These are phyloP conservation scores for Mortierella sp. DNA, from an alignment of 371 early-diverging fungal genomes.

Conservation along the genomic window DNA sequence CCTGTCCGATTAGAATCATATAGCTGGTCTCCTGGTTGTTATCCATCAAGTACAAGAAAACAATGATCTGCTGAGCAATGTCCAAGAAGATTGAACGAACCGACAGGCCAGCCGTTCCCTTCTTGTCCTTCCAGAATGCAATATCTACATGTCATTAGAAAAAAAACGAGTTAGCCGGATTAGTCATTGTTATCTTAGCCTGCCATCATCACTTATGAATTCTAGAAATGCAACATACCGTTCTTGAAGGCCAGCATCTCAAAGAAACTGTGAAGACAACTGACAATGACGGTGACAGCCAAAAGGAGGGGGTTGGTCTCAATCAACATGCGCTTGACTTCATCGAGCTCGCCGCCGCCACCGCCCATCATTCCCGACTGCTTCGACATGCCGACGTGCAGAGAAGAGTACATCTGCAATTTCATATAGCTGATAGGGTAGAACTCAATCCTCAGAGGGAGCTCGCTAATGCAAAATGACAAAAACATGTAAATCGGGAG, in stretches of 20 bases:
- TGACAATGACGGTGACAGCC: conserved; percentile 83
- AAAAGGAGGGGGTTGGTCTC: conserved; percentile 92
- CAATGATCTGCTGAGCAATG: conserved; percentile 87
- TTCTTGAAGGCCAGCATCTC: conserved; percentile 97
- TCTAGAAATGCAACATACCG: conserved; percentile 62
- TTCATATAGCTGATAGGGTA: conserved; percentile 83
- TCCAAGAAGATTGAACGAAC: conserved; percentile 88
- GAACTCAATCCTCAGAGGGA: conserved; percentile 79
- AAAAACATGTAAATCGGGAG: neutral
- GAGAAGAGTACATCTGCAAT: conserved; percentile 76
- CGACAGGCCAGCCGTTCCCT: conserved; percentile 88
- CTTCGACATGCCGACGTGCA: conserved; percentile 76
- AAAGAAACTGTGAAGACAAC: conserved; percentile 88
- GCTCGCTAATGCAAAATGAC: conserved; percentile 51
- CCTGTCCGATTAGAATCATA: conserved; percentile 89
- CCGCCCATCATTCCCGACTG: conserved; percentile 79
- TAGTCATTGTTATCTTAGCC: neutral
- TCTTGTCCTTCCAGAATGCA: conserved; percentile 89
- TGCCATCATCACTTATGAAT: neutral
- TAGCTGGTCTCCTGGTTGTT: conserved; percentile 88
- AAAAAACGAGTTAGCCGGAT: neutral
- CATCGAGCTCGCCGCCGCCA: conserved; percentile 68
- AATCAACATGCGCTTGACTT: conserved; percentile 82
- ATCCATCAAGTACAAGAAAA: conserved; percentile 91
- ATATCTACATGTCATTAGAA: conserved; percentile 71